Evolutionary conservation across 441 rosid species (phyloP).

Genomic region (Geranium incanum): DNA sequence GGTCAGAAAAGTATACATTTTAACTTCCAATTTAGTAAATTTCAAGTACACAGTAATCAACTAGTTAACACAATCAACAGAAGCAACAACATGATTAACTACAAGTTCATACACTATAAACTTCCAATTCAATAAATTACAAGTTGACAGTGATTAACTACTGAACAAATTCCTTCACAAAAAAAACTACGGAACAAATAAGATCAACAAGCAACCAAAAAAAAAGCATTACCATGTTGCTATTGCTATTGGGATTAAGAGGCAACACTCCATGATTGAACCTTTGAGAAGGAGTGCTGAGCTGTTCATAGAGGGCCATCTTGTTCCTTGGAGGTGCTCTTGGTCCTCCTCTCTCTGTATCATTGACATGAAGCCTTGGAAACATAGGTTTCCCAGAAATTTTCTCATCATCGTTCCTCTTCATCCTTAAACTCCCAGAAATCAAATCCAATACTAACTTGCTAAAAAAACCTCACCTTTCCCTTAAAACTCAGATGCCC

Average conservation of each 20-base stretch:
- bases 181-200: too few relatives aligned
- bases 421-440: not conserved
- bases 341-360: constrained; percentile 78
- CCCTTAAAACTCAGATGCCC: not conserved
- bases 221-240: constrained; percentile 15
- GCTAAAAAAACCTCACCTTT: not conserved
- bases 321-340: constrained; percentile 94
- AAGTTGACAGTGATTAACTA: constrained; percentile 21
- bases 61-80: too few relatives aligned
- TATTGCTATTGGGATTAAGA: constrained; percentile 23
- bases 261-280: constrained; percentile 44
- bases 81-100: too few relatives aligned
- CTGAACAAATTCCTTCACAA: not conserved
- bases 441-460: not conserved
- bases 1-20: too few relatives aligned
- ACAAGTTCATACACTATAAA: too few relatives aligned
- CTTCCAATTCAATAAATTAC: not conserved
- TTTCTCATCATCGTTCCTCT: constrained; percentile 52
- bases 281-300: constrained; percentile 72
- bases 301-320: constrained; percentile 97
- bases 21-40: too few relatives aligned
- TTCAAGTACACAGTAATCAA: too few relatives aligned
- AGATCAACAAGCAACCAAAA: not conserved
- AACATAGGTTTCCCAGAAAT: constrained; percentile 57
- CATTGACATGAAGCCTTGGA: constrained; percentile 87